Evolutionary conservation across 352 stramenopile genomes (phyloP).

Genomic region (Phytophthora pinifolia): DNA sequence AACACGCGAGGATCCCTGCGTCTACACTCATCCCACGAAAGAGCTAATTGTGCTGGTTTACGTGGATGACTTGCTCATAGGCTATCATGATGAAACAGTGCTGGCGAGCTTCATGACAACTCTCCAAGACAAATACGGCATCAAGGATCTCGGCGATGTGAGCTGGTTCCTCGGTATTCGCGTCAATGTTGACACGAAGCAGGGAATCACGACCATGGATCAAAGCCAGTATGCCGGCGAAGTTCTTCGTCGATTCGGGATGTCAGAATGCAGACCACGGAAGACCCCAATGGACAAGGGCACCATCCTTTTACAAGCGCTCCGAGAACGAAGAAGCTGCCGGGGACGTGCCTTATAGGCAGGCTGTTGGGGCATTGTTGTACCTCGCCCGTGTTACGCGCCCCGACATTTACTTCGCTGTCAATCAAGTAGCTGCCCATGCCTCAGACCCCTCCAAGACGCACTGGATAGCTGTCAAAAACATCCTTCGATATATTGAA

Average conservation of each 20-base stretch:
- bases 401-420: constrained; percentile 5
- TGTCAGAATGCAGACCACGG: neutral
- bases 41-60: constrained; percentile 10
- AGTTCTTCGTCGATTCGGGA: constrained; percentile 2
- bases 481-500: constrained; percentile 3
- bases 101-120: neutral
- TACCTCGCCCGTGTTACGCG: constrained; percentile 8
- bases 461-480: constrained; percentile 16
- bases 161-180: constrained; percentile 8
- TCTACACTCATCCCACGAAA: constrained; percentile 2
- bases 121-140: neutral
- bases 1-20: constrained; percentile 6
- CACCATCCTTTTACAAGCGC: neutral
- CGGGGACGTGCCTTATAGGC: constrained; percentile 1
- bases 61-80: constrained; percentile 13
- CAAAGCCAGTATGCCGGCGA: neutral
- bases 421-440: constrained; percentile 8
- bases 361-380: neutral
- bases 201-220: neutral
- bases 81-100: neutral
- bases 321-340: neutral
- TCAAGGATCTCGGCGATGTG: constrained; percentile 2
- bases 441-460: neutral
- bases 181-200: neutral
- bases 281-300: constrained; percentile 5